Evolutionary conservation across 1,139 yeast species (phyloP).

Genomic region (Kodamaea arcana): DNA sequence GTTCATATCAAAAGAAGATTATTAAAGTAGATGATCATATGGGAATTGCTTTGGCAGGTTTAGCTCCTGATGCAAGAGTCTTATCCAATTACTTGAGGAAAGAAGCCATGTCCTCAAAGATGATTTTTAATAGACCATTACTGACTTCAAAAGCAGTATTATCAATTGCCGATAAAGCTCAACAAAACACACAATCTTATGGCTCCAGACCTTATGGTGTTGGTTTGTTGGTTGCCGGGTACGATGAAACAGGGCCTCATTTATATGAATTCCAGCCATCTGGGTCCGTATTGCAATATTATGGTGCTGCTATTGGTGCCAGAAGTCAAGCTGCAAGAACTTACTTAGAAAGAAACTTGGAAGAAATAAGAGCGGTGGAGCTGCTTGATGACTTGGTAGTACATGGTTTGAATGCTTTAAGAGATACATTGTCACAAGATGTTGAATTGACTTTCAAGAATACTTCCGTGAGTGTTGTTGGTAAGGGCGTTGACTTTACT

Average conservation of each 20-base stretch:
- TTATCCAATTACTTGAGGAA: slow-evolving; percentile 84
- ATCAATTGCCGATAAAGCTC: slow-evolving; percentile 93
- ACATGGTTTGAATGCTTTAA: slow-evolving; percentile 85
- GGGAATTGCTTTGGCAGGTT: slow-evolving; percentile 94
- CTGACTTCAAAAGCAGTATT: slow-evolving; percentile 81
- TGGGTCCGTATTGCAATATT: slow-evolving; percentile 87
- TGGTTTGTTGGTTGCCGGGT: slow-evolving; percentile 86
- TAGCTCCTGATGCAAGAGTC: slow-evolving; percentile 97
- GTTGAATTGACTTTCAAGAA: slow-evolving; percentile 81
- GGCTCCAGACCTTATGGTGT: slow-evolving; percentile 98
- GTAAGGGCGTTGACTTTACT: slow-evolving; percentile 69
- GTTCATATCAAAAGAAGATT: slow-evolving; percentile 92
- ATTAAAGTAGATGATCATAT: slow-evolving; percentile 88
- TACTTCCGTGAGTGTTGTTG: slow-evolving; percentile 89
- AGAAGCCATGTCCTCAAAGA: slow-evolving; percentile 83
- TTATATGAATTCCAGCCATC: slow-evolving; percentile 93
- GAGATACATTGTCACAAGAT: slow-evolving; percentile 93
- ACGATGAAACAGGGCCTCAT: slow-evolving; percentile 93
- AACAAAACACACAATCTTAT: slow-evolving; percentile 90
- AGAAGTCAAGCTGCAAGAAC: slow-evolving; percentile 98
- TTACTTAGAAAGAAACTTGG: slow-evolving; percentile 81
- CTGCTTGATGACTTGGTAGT: slow-evolving; percentile 71
- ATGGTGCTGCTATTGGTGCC: slow-evolving; percentile 96
- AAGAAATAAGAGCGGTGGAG: slow-evolving; percentile 55
- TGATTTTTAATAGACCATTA: slow-evolving; percentile 86